Base-by-base conservation (phyloP, 148 eudicot species). In the Cornus florida region DNA sequence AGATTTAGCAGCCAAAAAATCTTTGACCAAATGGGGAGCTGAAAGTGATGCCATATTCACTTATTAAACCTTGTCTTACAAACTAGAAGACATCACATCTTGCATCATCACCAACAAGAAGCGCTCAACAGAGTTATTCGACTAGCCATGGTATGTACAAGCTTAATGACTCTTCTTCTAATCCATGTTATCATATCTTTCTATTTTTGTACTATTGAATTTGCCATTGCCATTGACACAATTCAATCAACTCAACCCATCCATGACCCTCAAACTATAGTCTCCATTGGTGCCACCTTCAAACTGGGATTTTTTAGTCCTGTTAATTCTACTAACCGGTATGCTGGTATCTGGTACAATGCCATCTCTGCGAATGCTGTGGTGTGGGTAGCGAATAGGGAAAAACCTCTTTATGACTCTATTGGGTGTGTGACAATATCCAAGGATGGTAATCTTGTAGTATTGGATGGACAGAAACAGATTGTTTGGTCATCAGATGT, bases 231-330 rank as follows among this genome's bases (percentile, higher is more conserved):
- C 24, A 59, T 46, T 13, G 78, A 82, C 67, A 77, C 33, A 50
- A 77, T 85, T 60, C 77, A 85, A 28, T 8, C 62, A 4, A 31
- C 77, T 10, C 70, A 69, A 2, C 75, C 78, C 22, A 80, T 88
- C 75, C 57, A 67, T 19, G 87, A 88, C 67, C 68, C 84, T 60
- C 88, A 72, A 43, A 60, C 66, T 22, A 75, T 86, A 28, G 77
- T 75, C 72, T 88, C 91, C 24, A 74, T 23, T 13, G 82, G 80
- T 80, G 78, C 74, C 6, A 32, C 70, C 59, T 88, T 71, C 71
- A 69, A 82, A 80, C 50, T 88, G 12, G 91, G 91, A 57, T 88
- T 88, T 77, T 88, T 88, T 75, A 86, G 82, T 69, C 87, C 89
- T 7, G 14, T 62, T 17, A 78, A 86, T 56, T 79, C 83, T 5